phyloP scores from a whole-genome alignment of 1,139 yeast genomes.

The Pichia sp. region DNA sequence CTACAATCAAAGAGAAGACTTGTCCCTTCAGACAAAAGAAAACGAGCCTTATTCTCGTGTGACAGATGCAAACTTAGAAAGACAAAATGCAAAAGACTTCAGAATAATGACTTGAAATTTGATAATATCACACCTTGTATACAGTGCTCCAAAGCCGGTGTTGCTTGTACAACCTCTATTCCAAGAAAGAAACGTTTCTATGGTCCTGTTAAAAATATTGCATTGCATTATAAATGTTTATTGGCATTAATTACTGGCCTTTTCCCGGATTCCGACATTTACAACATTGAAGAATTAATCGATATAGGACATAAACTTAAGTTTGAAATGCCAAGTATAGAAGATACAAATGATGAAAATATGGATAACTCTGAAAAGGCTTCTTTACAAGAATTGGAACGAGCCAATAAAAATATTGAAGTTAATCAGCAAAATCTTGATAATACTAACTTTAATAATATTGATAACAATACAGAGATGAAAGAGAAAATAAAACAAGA shows the following conservation, averaged over 20 bases:
- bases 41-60: slow-evolving; percentile 38
- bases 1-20: slow-evolving; percentile 26
- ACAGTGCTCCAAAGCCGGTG: slow-evolving; percentile 33
- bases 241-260: slow-evolving; percentile 33
- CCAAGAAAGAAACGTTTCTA: slow-evolving; percentile 35
- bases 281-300: slow-evolving; percentile 33
- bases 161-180: slow-evolving; percentile 36
- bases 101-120: slow-evolving; percentile 27
- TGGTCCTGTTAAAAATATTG: slow-evolving; percentile 35
- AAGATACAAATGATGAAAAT: slow-evolving; percentile 15
- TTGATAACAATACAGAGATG: too few relatives aligned
- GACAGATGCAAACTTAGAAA: slow-evolving; percentile 41
- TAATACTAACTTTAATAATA: not conserved
- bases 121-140: slow-evolving; percentile 36
- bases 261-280: slow-evolving; percentile 38
- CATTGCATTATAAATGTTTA: slow-evolving; percentile 36
- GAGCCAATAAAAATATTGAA: not conserved
- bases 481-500: not conserved
- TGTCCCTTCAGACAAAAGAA: slow-evolving; percentile 34
- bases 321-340: slow-evolving; percentile 33
- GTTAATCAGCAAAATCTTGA: not conserved
- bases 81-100: slow-evolving; percentile 36
- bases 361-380: slow-evolving; percentile 13
- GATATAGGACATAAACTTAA: slow-evolving; percentile 33
- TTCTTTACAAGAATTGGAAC: not conserved